A percentile compares a stretch with the other conserved stretches of the same genome.
Evolutionary conservation across 1,284 basidiomycete species (phyloP).

Genomic region (Coriolopsis trogii): DNA sequence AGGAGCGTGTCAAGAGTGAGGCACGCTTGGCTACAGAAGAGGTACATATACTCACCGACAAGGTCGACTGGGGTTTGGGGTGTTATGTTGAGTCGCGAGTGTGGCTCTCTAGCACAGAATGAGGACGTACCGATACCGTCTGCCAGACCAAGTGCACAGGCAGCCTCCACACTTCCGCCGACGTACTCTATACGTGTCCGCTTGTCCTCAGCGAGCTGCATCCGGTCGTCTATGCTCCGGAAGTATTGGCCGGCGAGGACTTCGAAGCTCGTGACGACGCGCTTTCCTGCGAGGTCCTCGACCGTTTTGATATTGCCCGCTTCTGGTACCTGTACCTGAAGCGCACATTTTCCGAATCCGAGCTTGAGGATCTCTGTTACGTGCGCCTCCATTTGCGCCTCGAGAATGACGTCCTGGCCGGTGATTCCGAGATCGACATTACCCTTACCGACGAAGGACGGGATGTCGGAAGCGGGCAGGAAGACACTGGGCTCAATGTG

Average conservation of each 20-base stretch:
- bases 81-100: too few species aligned
- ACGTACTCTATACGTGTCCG: constrained; percentile 92
- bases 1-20: neutral
- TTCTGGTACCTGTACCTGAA: constrained; percentile 96
- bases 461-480: constrained; percentile 96
- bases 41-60: constrained; percentile 67
- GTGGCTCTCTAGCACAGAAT: too few species aligned
- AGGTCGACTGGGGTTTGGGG: constrained; percentile 94
- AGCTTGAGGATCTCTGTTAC: constrained; percentile 86
- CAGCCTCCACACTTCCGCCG: constrained; percentile 97
- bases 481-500: constrained; percentile 71
- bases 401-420: constrained; percentile 96
- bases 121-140: constrained; percentile 88
- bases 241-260: constrained; percentile 87
- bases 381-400: constrained; percentile 77
- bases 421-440: constrained; percentile 94
- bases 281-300: constrained; percentile 86
- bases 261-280: constrained; percentile 95
- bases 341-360: constrained; percentile 92
- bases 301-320: constrained; percentile 68
- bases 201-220: constrained; percentile 50
- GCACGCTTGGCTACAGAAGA: neutral
- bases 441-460: constrained; percentile 97
- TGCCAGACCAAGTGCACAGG: constrained; percentile 94
- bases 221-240: constrained; percentile 63